Evolutionary conservation across 768 basidiomycete species (phyloP).

Genomic region (Tephrocybe sp.): DNA sequence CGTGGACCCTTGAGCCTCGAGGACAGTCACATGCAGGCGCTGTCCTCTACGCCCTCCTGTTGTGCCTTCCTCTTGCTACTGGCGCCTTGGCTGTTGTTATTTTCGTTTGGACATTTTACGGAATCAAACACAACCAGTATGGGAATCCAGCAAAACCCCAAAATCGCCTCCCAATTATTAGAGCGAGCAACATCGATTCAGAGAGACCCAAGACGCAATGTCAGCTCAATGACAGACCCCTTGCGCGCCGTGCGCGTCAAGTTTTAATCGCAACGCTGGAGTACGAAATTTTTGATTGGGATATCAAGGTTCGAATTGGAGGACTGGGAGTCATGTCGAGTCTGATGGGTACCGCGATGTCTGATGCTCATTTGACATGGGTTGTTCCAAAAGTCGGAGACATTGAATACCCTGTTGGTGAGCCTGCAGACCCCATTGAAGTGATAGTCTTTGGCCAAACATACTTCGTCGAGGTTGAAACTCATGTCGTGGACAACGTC

Average conservation of each 20-base stretch:
- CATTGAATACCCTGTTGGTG: slow-evolving; percentile 87
- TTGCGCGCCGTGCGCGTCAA: no score
- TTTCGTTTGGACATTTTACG: slow-evolving; percentile 97
- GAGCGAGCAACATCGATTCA: no score
- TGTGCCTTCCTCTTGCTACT: slow-evolving; percentile 81
- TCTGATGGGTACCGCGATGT: slow-evolving; percentile 97
- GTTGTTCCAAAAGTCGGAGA: slow-evolving; percentile 96
- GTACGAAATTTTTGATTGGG: slow-evolving; percentile 97
- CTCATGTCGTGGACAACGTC: slow-evolving; percentile 90
- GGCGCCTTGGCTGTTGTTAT: slow-evolving; percentile 76
- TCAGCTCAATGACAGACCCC: no score
- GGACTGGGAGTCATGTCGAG: slow-evolving; percentile 97
- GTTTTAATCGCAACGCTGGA: slow-evolving; percentile 93
- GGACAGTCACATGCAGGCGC: slow-evolving; percentile 79
- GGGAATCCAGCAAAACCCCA: slow-evolving; percentile 73
- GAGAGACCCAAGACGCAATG: no score
- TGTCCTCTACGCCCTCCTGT: slow-evolving; percentile 83
- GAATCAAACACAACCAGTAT: slow-evolving; percentile 91
- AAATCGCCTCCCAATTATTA: slow-evolving; percentile 20
- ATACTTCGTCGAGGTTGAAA: slow-evolving; percentile 94
- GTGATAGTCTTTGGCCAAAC: slow-evolving; percentile 95
- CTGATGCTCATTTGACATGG: slow-evolving; percentile 93
- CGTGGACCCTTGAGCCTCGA: slow-evolving; percentile 79
- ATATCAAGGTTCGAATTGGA: slow-evolving; percentile 96
- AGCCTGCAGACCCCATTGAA: slow-evolving; percentile 90